Conservation (phyloP, 805 yeast genomes). For the Sugiyamaella smithiae region DNA sequence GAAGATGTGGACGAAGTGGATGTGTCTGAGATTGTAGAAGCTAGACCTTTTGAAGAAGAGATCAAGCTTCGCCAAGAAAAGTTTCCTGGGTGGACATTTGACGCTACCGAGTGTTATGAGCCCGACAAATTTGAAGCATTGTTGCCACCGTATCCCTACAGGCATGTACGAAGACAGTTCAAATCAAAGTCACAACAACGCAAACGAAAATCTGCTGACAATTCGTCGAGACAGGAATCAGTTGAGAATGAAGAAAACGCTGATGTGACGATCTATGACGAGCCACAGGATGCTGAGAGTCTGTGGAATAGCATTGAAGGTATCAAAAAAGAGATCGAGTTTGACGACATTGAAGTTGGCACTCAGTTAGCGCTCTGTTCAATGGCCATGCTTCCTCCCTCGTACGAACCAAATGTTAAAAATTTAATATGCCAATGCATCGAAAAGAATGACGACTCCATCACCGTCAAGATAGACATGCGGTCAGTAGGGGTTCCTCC, state of each 20-base stretch:
- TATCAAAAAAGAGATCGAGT: too few species aligned
- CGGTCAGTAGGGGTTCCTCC: constrained; percentile 40
- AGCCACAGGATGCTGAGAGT: too few species aligned
- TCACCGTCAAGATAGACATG: constrained; percentile 33
- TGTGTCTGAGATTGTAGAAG: background rate
- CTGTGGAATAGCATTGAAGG: too few species aligned
- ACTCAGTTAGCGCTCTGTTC: background rate
- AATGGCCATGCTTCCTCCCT: background rate
- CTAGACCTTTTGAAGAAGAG: background rate
- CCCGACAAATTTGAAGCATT: constrained; percentile 10
- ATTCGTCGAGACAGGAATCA: too few species aligned
- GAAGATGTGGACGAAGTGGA: background rate
- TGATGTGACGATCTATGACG: too few species aligned
- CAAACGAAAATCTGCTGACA: too few species aligned
- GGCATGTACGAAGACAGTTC: constrained; percentile 2
- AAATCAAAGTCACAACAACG: background rate
- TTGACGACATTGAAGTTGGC: background rate
- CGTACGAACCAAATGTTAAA: background rate
- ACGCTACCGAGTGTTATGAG: constrained; percentile 15
- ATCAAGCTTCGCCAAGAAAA: background rate
- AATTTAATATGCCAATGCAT: constrained; percentile 1
- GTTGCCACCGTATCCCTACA: constrained; percentile 17
- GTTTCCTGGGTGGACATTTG: constrained; percentile 9
- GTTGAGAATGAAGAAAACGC: too few species aligned
- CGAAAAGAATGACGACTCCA: background rate